Conservation (phyloP, 1,284 basidiomycete species). For the Ganoderma sinense region DNA sequence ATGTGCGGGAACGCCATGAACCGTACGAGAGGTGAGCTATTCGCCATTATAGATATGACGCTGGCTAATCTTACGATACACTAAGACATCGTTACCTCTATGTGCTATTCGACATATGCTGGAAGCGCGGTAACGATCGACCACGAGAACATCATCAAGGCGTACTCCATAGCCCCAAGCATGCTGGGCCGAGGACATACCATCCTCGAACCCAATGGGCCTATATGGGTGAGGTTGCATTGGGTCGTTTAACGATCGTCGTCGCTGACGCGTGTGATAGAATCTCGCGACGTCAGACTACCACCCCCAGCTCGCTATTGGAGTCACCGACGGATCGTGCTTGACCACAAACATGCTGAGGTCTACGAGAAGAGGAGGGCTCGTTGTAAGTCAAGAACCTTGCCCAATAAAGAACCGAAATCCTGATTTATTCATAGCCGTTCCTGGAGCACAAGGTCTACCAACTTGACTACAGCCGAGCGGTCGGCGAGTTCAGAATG, state of each 20-base stretch:
- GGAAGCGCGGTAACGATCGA: conserved; percentile 78
- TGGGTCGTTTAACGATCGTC: background rate
- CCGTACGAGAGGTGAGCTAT: conserved; percentile 69
- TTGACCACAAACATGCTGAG: conserved; percentile 76
- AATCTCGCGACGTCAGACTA: conserved; percentile 80
- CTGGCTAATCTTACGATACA: background rate
- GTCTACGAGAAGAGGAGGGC: conserved; percentile 70
- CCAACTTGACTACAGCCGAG: conserved; percentile 86
- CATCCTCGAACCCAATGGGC: conserved; percentile 75
- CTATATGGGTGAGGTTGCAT: conserved; percentile 74
- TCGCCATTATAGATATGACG: background rate
- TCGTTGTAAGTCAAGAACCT: conserved; percentile 57
- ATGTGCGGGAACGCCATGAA: conserved; percentile 69
- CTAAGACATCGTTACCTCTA: conserved; percentile 74
- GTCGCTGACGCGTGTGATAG: conserved; percentile 46
- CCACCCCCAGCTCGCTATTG: conserved; percentile 85
- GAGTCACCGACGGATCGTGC: conserved; percentile 83
- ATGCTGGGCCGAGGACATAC: conserved; percentile 80
- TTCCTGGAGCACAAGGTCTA: conserved; percentile 83
- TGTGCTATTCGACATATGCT: conserved; percentile 69
- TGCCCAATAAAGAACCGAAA: background rate
- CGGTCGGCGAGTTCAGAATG: conserved; percentile 79
- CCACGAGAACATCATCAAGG: conserved; percentile 80
- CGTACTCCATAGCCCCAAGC: conserved; percentile 71
- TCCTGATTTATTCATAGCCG: conserved; percentile 53